Conservation (phyloP, 1,284 basidiomycete species). For the Ceratobasidium sp. region DNA sequence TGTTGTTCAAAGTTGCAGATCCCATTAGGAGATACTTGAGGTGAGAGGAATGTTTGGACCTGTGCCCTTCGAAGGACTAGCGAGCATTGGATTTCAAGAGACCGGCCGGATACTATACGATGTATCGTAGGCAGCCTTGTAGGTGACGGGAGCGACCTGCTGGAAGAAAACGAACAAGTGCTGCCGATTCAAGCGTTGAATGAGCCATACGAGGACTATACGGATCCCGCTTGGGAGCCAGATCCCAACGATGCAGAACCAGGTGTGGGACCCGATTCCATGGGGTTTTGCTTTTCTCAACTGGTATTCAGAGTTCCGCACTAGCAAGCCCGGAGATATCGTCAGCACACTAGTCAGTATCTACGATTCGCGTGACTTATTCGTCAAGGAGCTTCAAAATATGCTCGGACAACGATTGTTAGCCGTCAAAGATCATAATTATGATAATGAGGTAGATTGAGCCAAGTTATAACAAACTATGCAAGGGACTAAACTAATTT, state of each 20-base stretch:
- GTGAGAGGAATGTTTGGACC: slow-evolving; percentile 54
- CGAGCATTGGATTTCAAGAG: too few species aligned
- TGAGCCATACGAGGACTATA: slow-evolving; percentile 75
- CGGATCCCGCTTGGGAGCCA: slow-evolving; percentile 89
- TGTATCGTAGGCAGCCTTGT: slow-evolving; percentile 92
- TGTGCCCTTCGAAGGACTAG: too few species aligned
- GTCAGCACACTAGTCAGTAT: slow-evolving; percentile 95
- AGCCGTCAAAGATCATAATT: slow-evolving; percentile 77
- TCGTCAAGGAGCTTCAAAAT: slow-evolving; percentile 91
- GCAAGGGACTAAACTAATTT: slow-evolving; percentile 9
- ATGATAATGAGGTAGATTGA: slow-evolving; percentile 78
- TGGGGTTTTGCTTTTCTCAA: too few species aligned
- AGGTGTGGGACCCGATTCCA: too few species aligned
- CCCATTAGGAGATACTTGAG: slow-evolving; percentile 88
- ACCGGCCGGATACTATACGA: slow-evolving; percentile 88
- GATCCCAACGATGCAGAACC: slow-evolving; percentile 94
- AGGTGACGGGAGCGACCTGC: slow-evolving; percentile 81
- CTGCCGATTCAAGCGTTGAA: slow-evolving; percentile 74
- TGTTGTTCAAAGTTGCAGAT: slow-evolving; percentile 90
- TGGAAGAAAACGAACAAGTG: slow-evolving; percentile 80
- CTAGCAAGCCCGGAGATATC: slow-evolving; percentile 87
- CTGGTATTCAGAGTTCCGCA: slow-evolving; percentile 78
- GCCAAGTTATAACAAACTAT: background rate
- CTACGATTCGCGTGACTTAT: slow-evolving; percentile 92
- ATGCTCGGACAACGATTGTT: slow-evolving; percentile 85